Base-by-base conservation (phyloP, 2,329 filamentous ascomycete genomes). In the Ascosphaera acerosa region DNA sequence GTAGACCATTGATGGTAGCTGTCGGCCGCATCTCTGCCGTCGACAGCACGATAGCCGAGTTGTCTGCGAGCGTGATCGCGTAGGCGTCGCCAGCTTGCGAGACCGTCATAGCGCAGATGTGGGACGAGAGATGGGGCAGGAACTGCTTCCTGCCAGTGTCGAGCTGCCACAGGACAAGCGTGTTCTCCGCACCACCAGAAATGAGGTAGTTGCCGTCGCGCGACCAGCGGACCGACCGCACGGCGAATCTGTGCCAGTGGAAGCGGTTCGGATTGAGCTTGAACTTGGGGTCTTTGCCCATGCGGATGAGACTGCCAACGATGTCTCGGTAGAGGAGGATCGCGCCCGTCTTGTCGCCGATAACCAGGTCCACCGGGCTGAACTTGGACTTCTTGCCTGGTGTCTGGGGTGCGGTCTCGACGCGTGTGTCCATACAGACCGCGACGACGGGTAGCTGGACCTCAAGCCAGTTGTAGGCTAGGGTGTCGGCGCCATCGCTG, bases 151-250 rank as follows among this genome's bases (percentile, higher is more conserved):
- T 73, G 38, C 71, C 71, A 1, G 84, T 92, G 40, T 89, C 77
- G 34, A 92, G 59, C 52, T 97, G 87, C 82, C 82, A 94, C 18
- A 92, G 58, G 6, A 91, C 77, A 26, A 97, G 59, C 14, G 80
- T 76, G 5, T 80, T 82, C 52, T 97, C 87, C 15, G 70, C 69
- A 18, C 87, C 87, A 45, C 87, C 87, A 34, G 87, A 94, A 32
- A 97, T 72, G 35, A 97, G 55, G 49, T 97, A 97, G 46, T 91
- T 81, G 78, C 84, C 82, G 60, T 97, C 87, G 40, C 62, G 61
- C 10, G 87, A 92, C 76, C 82, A 94, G 50, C 87, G 90, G 35
- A 91, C 61, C 6, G 77, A 65, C 42, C 76, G 72, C 6, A 92
- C 81, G 30, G 73, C 67, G 41, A 72, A 70, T 42, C 81, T 66